These are phyloP conservation scores for Striga hermonthica DNA, from an alignment of 305 asterid genomes.

Conservation along the genomic window DNA sequence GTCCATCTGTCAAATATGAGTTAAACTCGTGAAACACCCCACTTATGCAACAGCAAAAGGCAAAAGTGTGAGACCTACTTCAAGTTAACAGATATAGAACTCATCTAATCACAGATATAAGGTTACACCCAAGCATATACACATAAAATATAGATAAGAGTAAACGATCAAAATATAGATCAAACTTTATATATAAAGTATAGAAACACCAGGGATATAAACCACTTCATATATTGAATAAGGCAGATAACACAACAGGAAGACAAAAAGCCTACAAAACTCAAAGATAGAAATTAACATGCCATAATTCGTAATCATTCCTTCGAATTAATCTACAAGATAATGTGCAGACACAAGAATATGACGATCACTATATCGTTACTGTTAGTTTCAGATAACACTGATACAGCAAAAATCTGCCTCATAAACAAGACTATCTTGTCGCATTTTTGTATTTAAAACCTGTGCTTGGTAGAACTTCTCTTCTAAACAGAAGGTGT, in stretches of 20 bases:
- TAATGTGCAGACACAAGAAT: constrained; percentile 17
- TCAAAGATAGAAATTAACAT: constrained; percentile 6
- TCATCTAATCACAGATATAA: constrained; percentile 2
- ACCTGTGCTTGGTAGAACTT: constrained; percentile 10
- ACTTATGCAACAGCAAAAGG: constrained; percentile 9
- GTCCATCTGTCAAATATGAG: constrained; percentile 59
- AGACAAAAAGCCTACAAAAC: background rate
- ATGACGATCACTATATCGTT: background rate
- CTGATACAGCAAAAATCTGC: constrained; percentile 16
- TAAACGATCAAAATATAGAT: background rate
- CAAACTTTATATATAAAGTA: background rate
- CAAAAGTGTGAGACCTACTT: constrained; percentile 11
- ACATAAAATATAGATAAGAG: no score
- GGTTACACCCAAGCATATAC: background rate
- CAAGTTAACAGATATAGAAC: constrained; percentile 19
- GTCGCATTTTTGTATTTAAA: constrained; percentile 5
- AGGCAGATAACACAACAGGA: constrained; percentile 12
- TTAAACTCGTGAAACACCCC: constrained; percentile 29
- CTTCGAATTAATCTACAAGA: constrained; percentile 7
- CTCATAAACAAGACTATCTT: background rate
- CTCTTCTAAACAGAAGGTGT: constrained; percentile 13
- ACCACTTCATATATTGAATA: background rate
- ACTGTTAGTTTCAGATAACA: no score
- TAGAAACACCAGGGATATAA: constrained; percentile 12
- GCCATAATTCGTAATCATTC: background rate